A percentile compares a stretch with the other conserved stretches of the same genome.
Conservation (phyloP, 2,329 filamentous ascomycete species). For the Epichloe coenophiala region DNA sequence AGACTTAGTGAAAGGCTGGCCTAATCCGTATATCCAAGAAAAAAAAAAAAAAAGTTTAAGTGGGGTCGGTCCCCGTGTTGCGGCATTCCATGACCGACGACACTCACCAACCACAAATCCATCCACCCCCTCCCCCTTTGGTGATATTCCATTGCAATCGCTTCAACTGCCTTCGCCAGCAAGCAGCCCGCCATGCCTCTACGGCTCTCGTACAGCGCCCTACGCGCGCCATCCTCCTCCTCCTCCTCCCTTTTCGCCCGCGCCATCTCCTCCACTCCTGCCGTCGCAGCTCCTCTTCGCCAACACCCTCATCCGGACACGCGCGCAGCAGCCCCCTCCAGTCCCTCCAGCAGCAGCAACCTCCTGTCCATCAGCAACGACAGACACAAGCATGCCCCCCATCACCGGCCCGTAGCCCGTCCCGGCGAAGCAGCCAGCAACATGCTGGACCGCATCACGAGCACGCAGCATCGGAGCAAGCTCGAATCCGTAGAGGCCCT, state of each 20-base stretch:
- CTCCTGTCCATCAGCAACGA: slow-evolving; percentile 12
- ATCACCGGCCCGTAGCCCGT: background rate
- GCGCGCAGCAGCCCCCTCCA: background rate
- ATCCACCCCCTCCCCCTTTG: background rate
- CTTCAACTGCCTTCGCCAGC: slow-evolving; percentile 1
- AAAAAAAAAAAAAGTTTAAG: too few species aligned
- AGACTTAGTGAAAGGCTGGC: too few species aligned
- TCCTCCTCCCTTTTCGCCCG: slow-evolving; percentile 10
- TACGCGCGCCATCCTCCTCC: slow-evolving; percentile 8
- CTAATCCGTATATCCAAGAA: too few species aligned
- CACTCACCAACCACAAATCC: background rate
- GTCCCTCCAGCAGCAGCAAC: slow-evolving; percentile 7
- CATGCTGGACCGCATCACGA: slow-evolving; percentile 16
- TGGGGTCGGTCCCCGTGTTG: too few species aligned
- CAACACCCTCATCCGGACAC: slow-evolving; percentile 5
- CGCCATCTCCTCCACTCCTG: slow-evolving; percentile 18
- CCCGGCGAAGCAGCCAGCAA: slow-evolving; percentile 15
- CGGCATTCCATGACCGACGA: too few species aligned
- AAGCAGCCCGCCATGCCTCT: slow-evolving; percentile 24
- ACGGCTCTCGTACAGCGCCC: slow-evolving; percentile 18
- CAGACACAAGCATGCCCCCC: slow-evolving; percentile 7
- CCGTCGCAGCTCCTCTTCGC: slow-evolving; percentile 13
- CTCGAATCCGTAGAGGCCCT: slow-evolving; percentile 13
- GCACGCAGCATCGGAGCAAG: slow-evolving; percentile 22
- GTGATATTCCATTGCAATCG: background rate